These are phyloP conservation scores for Rhizopogon rudus DNA, from an alignment of 768 basidiomycete genomes.

Conservation along the genomic window DNA sequence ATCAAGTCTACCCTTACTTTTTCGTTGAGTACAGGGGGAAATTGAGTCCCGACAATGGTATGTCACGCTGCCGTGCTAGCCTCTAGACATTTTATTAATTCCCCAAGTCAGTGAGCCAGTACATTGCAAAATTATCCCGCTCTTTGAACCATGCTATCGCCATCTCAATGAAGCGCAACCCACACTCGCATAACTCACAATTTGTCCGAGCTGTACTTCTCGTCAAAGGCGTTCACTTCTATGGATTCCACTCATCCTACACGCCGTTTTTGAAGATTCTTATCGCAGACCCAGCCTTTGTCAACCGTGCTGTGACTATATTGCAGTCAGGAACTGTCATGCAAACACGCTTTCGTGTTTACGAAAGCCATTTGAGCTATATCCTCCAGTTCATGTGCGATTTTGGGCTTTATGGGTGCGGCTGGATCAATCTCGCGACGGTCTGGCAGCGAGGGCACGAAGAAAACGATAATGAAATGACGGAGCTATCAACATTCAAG, in stretches of 20 bases:
- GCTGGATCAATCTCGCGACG: conserved; percentile 73
- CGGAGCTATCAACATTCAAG: conserved; percentile 28
- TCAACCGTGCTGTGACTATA: conserved; percentile 69
- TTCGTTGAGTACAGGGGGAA: conserved; percentile 77
- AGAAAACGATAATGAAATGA: conserved; percentile 11
- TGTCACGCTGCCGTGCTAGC: conserved; percentile 13
- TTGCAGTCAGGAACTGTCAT: conserved; percentile 81
- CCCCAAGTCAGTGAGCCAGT: conserved; percentile 54
- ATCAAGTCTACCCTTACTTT: conserved; percentile 93
- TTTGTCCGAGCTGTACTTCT: conserved; percentile 74
- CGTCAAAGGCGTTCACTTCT: conserved; percentile 94
- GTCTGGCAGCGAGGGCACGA: conserved; percentile 53
- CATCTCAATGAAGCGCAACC: conserved; percentile 72
- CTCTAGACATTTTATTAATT: background rate
- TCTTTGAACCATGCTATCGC: conserved; percentile 87
- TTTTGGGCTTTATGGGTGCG: conserved; percentile 92
- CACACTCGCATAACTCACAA: conserved; percentile 48
- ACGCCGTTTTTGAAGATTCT: conserved; percentile 87
- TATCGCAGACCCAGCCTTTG: conserved; percentile 62
- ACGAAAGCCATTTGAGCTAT: conserved; percentile 88
- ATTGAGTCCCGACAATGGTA: conserved; percentile 61
- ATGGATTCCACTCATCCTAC: conserved; percentile 86
- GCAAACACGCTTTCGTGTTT: conserved; percentile 71
- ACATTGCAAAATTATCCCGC: conserved; percentile 61
- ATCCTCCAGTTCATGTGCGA: conserved; percentile 92